Conservation (phyloP, 176 grass and related monocot genomes). For the Zizania latifolia region DNA sequence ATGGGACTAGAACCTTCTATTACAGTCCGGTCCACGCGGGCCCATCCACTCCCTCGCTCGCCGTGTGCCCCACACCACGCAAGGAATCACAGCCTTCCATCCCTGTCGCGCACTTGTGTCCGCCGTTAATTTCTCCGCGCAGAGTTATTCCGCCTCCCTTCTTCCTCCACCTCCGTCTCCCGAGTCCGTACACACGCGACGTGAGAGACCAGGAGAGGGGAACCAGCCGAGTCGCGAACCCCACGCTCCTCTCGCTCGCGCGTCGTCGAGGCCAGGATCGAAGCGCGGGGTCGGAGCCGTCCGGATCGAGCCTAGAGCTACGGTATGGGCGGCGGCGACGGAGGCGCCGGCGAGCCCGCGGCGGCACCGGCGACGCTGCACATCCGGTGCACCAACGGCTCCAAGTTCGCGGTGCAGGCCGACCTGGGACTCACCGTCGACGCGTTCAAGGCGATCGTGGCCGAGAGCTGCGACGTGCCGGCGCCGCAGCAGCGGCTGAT, state of each 20-base stretch:
- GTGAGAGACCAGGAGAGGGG: background rate
- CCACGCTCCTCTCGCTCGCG: background rate
- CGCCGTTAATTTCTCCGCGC: background rate
- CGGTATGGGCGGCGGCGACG: constrained; percentile 46
- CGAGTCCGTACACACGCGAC: constrained; percentile 17
- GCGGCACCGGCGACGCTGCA: constrained; percentile 33
- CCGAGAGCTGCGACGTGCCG: constrained; percentile 52
- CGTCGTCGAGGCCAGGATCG: background rate
- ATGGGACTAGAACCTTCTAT: background rate
- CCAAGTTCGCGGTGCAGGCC: constrained; percentile 51
- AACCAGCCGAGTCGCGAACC: background rate
- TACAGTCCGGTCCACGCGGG: constrained; percentile 10
- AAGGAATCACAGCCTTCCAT: constrained; percentile 3
- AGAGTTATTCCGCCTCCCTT: background rate
- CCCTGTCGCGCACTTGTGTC: background rate
- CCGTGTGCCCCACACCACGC: background rate
- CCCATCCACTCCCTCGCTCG: too few relatives aligned
- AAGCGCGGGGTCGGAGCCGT: background rate
- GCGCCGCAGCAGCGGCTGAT: constrained; percentile 67
- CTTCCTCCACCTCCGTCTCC: constrained; percentile 18
- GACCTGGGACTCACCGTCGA: constrained; percentile 41
- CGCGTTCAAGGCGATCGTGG: constrained; percentile 50
- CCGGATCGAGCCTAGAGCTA: constrained; percentile 29
- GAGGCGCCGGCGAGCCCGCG: constrained; percentile 7
- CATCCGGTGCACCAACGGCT: constrained; percentile 55